Conservation (phyloP, 2,329 filamentous ascomycete genomes). For the Cladophialophora yegresii region DNA sequence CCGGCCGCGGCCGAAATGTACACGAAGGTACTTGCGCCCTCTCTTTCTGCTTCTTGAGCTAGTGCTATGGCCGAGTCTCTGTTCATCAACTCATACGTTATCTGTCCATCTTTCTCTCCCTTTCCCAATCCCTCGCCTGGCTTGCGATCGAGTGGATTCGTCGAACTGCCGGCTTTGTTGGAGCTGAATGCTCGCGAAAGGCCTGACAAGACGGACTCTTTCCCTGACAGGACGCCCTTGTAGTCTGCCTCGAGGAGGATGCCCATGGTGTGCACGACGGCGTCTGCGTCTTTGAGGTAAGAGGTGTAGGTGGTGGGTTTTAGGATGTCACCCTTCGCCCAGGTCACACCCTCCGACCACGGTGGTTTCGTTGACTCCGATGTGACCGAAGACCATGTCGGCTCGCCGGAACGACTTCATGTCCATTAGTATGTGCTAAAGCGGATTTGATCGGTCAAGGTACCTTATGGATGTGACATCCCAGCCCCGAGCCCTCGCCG, state of each 20-base stretch:
- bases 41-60: slow-evolving; percentile 70
- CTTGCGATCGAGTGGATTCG: slow-evolving; percentile 68
- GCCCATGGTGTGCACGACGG: slow-evolving; percentile 91
- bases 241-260: slow-evolving; percentile 97
- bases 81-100: slow-evolving; percentile 98
- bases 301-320: slow-evolving; percentile 76
- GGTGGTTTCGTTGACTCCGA: slow-evolving; percentile 68
- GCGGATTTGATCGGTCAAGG: not conserved
- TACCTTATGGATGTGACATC: slow-evolving; percentile 91
- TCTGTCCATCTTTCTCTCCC: slow-evolving; percentile 68
- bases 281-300: slow-evolving; percentile 74
- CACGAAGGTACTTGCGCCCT: slow-evolving; percentile 69
- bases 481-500: slow-evolving; percentile 82
- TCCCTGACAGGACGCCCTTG: slow-evolving; percentile 84
- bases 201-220: slow-evolving; percentile 76
- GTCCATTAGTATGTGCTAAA: slow-evolving; percentile 10
- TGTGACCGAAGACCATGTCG: slow-evolving; percentile 79
- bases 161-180: slow-evolving; percentile 60
- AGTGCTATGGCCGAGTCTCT: slow-evolving; percentile 73
- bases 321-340: slow-evolving; percentile 87
- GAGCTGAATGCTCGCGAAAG: slow-evolving; percentile 75
- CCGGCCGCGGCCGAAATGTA: slow-evolving; percentile 89
- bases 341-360: slow-evolving; percentile 81
- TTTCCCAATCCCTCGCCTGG: slow-evolving; percentile 61
- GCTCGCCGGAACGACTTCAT: slow-evolving; percentile 80